phyloP scores from a whole-genome alignment of 176 grass and related monocot species.

The Neostapfia colusana region DNA sequence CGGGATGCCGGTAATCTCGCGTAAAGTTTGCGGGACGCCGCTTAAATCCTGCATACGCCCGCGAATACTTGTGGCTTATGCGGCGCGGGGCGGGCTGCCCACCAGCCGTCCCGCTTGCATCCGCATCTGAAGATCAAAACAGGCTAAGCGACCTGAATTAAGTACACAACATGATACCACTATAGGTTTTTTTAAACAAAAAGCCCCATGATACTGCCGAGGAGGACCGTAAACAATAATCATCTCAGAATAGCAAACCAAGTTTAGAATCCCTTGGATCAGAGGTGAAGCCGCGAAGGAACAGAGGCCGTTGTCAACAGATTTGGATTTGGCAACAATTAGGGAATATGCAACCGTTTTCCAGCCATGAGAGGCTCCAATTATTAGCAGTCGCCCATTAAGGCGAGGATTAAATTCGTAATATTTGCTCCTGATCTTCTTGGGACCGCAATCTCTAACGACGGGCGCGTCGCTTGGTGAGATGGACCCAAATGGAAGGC shows the following conservation, averaged over 20 bases:
- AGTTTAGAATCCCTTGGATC: not conserved
- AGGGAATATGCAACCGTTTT: not conserved
- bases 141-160: too few species aligned
- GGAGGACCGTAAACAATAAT: too few species aligned
- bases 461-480: not conserved
- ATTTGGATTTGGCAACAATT: slow-evolving; percentile 14
- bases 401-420: slow-evolving; percentile 8
- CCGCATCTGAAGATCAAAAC: too few species aligned
- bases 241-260: not conserved
- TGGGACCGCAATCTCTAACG: slow-evolving; percentile 2
- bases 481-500: not conserved
- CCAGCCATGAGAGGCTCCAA: not conserved
- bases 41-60: too few species aligned
- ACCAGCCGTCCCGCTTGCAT: too few species aligned
- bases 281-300: not conserved
- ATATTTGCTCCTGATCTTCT: slow-evolving; percentile 18
- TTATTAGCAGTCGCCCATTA: slow-evolving; percentile 29
- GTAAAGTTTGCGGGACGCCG: too few species aligned
- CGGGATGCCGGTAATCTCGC: too few species aligned
- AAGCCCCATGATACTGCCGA: not conserved
- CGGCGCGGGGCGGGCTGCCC: too few species aligned
- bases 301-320: not conserved
- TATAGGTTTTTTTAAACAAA: not conserved
- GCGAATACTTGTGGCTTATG: too few species aligned
- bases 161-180: too few species aligned